Evolutionary conservation across 306 rosid genomes (phyloP).

Genomic region (Vachellia collinsii): DNA sequence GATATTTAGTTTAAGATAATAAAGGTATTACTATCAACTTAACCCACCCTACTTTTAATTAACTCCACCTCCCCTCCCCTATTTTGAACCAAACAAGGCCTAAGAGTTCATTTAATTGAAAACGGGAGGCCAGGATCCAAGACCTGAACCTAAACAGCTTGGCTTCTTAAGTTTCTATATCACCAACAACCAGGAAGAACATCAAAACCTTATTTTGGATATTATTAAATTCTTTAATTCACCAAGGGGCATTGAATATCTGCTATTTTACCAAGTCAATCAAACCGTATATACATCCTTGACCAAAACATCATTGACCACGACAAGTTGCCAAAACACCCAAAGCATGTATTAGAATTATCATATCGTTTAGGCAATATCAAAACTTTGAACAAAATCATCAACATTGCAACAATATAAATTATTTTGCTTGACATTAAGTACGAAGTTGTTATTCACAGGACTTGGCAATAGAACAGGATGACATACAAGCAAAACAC

Average conservation of each 20-base stretch:
- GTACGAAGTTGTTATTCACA: slow-evolving; percentile 19
- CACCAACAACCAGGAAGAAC: slow-evolving; percentile 20
- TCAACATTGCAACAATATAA: not conserved
- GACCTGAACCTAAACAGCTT: slow-evolving; percentile 10
- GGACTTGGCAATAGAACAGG: slow-evolving; percentile 20
- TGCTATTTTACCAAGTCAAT: slow-evolving; percentile 7
- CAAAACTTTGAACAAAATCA: slow-evolving; percentile 28
- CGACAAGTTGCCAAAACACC: slow-evolving; percentile 14
- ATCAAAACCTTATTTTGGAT: not conserved
- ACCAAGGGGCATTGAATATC: not conserved
- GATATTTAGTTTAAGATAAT: no score
- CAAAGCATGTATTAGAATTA: slow-evolving; percentile 7
- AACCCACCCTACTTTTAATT: no score
- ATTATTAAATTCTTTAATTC: slow-evolving; percentile 21
- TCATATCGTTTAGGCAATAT: slow-evolving; percentile 16
- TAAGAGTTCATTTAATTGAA: not conserved
- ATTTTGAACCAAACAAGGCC: not conserved
- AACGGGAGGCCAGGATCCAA: slow-evolving; percentile 8
- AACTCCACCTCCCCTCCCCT: no score
- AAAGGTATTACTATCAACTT: no score
- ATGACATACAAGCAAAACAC: slow-evolving; percentile 18
- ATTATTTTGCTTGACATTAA: slow-evolving; percentile 21
- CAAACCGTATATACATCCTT: slow-evolving; percentile 14
- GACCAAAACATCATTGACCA: not conserved
- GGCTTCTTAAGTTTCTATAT: slow-evolving; percentile 26